Evolutionary conservation across 2,329 filamentous ascomycete genomes (phyloP), one percentile per base, ranked within the genome.

Genomic region (Verticillium alfalfae): DNA sequence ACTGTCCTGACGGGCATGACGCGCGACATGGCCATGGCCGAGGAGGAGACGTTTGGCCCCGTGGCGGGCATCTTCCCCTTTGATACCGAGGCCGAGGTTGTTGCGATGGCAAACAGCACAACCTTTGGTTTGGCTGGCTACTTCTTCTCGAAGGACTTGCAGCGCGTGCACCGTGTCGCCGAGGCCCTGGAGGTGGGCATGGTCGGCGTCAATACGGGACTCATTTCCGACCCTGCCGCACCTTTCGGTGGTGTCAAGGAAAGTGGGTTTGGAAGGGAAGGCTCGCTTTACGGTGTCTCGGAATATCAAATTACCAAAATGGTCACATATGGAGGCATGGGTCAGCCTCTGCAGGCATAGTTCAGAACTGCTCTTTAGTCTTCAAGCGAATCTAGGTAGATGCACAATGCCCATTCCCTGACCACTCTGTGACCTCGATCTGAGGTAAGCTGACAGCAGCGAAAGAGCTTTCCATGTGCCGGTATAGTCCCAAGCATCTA

Each of bases 31-130:
- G 83, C 85, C 63, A 84, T 98, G 67, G 88, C 91, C 5, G 80
- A 80, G 1, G 94, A 98, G 76, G 95, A 99, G 81, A 99, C 94
- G 0, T 99, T 99, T 72, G 95, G 95, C 0, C 95, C 95, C 2
- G 90, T 98, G 0, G 94, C 93, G 0, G 94, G 91, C 0, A 77
- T 98, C 15, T 97, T 97, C 80, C 84, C 88, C 57, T 99, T 98
- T 72, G 85, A 91, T 56, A 92, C 89, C 0, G 95, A 98, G 77
- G 88, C 90, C 60, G 93, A 98, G 70, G 95, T 97, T 5, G 87
- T 98, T 36, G 81, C 84, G 65, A 78, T 94, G 66, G 94, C 95
- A 4, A 99, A 99, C 75, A 76, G 79, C 52, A 82, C 91, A 1
- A 88, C 94, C 59, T 93, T 98, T 41, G 95, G 95, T 1, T 82